These are phyloP conservation scores for Boletus subparvulus DNA, from an alignment of 768 basidiomycete species.

Conservation along the genomic window DNA sequence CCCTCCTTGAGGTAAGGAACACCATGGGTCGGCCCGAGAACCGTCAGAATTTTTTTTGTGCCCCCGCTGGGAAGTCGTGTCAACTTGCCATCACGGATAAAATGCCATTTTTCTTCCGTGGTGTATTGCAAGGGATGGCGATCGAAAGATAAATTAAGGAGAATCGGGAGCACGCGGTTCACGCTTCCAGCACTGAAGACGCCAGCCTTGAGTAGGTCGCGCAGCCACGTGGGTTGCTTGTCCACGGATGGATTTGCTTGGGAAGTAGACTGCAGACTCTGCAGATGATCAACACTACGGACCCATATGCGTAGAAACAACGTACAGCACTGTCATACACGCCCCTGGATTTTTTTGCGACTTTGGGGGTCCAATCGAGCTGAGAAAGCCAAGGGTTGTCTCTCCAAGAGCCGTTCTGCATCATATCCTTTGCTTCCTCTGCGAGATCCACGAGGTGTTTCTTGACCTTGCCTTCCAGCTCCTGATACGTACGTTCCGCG, in stretches of 20 bases:
- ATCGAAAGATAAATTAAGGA: slow-evolving; percentile 64
- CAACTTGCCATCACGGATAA: slow-evolving; percentile 34
- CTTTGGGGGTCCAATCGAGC: slow-evolving; percentile 94
- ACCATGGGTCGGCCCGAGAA: slow-evolving; percentile 51
- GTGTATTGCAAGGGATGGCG: slow-evolving; percentile 59
- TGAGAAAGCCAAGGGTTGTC: slow-evolving; percentile 84
- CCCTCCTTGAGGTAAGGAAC: slow-evolving; percentile 44
- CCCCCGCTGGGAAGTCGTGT: slow-evolving; percentile 44
- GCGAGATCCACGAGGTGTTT: slow-evolving; percentile 67
- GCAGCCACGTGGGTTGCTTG: slow-evolving; percentile 57
- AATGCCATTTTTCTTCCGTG: slow-evolving; percentile 67
- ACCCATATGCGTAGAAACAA: background rate
- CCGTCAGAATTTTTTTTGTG: slow-evolving; percentile 40
- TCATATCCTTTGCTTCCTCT: slow-evolving; percentile 49
- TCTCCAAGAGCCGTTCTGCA: slow-evolving; percentile 56
- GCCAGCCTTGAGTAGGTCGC: slow-evolving; percentile 42
- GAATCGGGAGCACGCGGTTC: slow-evolving; percentile 58
- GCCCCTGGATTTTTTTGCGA: slow-evolving; percentile 67
- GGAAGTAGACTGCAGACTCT: slow-evolving; percentile 6
- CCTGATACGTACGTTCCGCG: slow-evolving; percentile 75
- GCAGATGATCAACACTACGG: background rate
- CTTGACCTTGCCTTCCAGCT: slow-evolving; percentile 64
- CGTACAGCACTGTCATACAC: slow-evolving; percentile 35
- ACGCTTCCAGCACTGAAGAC: slow-evolving; percentile 40
- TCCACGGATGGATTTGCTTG: background rate